Evolutionary conservation across 768 basidiomycete genomes (phyloP).

Genomic region (Phanerochaete carnosa): DNA sequence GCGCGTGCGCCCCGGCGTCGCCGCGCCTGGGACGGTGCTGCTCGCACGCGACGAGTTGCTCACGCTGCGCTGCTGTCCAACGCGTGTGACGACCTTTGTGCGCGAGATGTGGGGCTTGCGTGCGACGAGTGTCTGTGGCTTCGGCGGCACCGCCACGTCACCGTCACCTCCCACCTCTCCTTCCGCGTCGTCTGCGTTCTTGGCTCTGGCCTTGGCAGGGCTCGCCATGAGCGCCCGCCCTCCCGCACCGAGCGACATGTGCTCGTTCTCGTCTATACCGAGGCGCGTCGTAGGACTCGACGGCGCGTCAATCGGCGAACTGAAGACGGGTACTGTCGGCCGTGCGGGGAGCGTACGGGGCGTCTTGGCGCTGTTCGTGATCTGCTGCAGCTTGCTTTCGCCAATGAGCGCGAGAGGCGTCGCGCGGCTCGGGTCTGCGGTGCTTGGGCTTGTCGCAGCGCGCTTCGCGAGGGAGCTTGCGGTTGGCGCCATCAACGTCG

Average conservation of each 20-base stretch:
- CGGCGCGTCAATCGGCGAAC: background rate
- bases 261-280: background rate
- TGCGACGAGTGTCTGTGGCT: conserved; percentile 33
- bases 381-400: conserved; percentile 24
- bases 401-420: conserved; percentile 4
- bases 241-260: conserved; percentile 27
- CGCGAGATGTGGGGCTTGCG: conserved; percentile 79
- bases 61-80: conserved; percentile 69
- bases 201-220: background rate
- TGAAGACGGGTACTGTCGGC: conserved; percentile 12
- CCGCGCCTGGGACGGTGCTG: conserved; percentile 10
- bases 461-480: conserved; percentile 64
- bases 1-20: conserved; percentile 28
- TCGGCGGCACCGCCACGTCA: conserved; percentile 19
- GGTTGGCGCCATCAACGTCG: conserved; percentile 68
- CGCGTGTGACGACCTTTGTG: conserved; percentile 72
- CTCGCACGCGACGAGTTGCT: conserved; percentile 16
- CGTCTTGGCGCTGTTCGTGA: conserved; percentile 28
- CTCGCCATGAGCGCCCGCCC: conserved; percentile 25
- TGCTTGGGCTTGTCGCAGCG: background rate
- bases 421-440: background rate
- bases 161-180: background rate
- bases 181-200: background rate
- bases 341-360: conserved; percentile 14
- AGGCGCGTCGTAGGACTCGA: background rate